Conservation (phyloP, 768 basidiomycete genomes). For the Auriscalpium microsporum region DNA sequence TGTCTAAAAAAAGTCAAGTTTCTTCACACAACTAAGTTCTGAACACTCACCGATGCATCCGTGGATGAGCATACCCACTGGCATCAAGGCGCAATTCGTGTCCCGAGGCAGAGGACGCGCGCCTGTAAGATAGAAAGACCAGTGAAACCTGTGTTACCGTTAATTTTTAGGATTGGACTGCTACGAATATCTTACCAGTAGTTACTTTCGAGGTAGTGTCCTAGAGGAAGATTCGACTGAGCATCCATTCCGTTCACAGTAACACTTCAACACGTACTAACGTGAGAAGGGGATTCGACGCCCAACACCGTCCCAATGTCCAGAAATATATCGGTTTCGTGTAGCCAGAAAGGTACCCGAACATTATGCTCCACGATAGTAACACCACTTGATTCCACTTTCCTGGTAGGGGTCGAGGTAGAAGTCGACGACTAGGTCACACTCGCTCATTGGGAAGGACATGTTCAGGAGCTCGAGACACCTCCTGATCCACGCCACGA, state of each 20-base stretch:
- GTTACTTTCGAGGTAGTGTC: background rate
- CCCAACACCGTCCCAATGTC: background rate
- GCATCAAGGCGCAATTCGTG: background rate
- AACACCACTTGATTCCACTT: background rate
- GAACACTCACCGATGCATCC: background rate
- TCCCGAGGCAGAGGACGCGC: background rate
- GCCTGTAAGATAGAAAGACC: background rate
- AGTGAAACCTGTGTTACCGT: background rate
- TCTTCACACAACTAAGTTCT: background rate
- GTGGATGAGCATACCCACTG: background rate
- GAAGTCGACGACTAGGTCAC: background rate
- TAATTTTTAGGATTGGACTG: background rate
- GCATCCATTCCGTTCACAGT: background rate
- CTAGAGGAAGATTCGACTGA: background rate
- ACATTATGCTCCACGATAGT: background rate
- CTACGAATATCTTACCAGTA: background rate
- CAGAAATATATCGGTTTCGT: background rate
- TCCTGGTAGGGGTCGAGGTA: background rate
- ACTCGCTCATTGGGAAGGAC: background rate
- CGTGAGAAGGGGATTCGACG: background rate
- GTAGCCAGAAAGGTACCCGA: background rate
- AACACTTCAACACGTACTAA: background rate
- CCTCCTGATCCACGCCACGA: background rate
- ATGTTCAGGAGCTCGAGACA: background rate
- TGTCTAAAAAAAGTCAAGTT: slow-evolving; percentile 1